Conservation (phyloP, 257 asterid genomes). For the Asclepias syriaca region DNA sequence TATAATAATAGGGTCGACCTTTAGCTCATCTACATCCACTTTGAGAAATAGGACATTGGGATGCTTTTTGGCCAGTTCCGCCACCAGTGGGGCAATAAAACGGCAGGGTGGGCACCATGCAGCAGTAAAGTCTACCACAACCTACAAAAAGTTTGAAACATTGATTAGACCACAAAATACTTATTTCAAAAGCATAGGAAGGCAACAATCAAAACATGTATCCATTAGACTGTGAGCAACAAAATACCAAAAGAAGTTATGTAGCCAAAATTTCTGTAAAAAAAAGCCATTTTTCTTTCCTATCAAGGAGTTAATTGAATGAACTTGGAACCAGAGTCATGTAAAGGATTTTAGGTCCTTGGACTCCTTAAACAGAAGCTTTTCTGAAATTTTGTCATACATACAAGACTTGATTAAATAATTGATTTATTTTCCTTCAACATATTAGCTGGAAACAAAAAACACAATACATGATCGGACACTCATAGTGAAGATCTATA, state of each 20-base stretch:
- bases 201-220: neutral
- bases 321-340: neutral
- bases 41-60: slow-evolving; percentile 60
- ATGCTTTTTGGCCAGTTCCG: slow-evolving; percentile 61
- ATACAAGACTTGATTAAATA: too few relatives aligned
- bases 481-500: neutral
- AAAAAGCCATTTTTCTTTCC: neutral
- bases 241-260: too few relatives aligned
- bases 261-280: neutral
- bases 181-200: neutral
- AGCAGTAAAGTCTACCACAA: slow-evolving; percentile 84
- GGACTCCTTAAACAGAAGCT: too few relatives aligned
- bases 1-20: slow-evolving; percentile 30
- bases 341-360: too few relatives aligned
- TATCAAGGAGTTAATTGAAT: neutral
- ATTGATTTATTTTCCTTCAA: neutral
- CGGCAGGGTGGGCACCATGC: slow-evolving; percentile 94
- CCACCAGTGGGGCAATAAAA: slow-evolving; percentile 58
- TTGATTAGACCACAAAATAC: neutral
- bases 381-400: too few relatives aligned
- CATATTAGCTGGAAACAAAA: neutral
- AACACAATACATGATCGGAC: neutral
- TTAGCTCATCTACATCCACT: slow-evolving; percentile 86
- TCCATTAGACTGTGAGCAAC: too few relatives aligned
- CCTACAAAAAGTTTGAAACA: slow-evolving; percentile 26